A percentile compares a stretch with the other conserved stretches of the same genome.
Conservation (phyloP, 441 rosid genomes). For the Rhodomyrtus psidioides region DNA sequence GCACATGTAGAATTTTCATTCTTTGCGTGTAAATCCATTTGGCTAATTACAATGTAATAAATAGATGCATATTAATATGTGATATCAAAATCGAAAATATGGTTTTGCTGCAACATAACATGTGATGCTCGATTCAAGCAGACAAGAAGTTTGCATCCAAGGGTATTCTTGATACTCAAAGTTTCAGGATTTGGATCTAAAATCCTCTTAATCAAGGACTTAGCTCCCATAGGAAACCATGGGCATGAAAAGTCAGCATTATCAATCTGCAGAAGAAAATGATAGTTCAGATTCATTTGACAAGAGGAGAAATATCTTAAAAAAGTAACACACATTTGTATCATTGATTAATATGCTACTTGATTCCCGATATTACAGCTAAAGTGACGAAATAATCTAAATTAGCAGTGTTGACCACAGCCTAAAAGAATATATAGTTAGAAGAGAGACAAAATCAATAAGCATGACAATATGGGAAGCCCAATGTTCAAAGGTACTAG, state of each 20-base stretch:
- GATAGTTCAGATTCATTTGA: not conserved
- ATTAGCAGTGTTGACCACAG: not conserved
- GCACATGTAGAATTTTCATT: not conserved
- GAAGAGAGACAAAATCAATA: not conserved
- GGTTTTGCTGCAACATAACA: not conserved
- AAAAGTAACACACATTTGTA: not conserved
- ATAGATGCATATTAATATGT: not conserved
- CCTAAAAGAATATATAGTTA: not conserved
- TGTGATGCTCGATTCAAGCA: not conserved
- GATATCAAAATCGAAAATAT: not conserved
- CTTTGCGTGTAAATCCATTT: not conserved
- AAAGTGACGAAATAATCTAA: not conserved
- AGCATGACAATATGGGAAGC: not conserved
- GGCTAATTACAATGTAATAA: not conserved
- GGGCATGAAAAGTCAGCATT: slow-evolving; percentile 91
- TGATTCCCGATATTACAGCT: not conserved
- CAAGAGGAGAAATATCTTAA: not conserved
- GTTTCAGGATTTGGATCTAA: slow-evolving; percentile 91
- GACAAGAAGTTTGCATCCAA: not conserved
- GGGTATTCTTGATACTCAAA: slow-evolving; percentile 31
- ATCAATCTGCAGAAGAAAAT: slow-evolving; percentile 47
- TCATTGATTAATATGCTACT: not conserved
- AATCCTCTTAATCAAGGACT: slow-evolving; percentile 68
- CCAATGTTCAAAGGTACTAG: not conserved
- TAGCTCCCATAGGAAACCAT: slow-evolving; percentile 86